phyloP scores from a whole-genome alignment of 2,329 filamentous ascomycete genomes.

The Fusarium concolor region DNA sequence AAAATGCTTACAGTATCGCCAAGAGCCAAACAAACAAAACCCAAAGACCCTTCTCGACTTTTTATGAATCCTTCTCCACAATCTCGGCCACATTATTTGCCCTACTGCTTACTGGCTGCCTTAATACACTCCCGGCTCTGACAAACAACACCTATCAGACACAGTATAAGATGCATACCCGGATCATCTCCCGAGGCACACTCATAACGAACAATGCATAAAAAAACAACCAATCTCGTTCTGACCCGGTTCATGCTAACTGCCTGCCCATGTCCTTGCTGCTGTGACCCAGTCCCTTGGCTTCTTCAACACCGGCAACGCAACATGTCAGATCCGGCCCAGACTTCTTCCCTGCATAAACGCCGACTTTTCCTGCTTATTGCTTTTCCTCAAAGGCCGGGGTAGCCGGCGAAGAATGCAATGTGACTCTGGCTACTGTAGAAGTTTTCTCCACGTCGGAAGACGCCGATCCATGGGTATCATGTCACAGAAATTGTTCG shows the following conservation, averaged over 20 bases:
- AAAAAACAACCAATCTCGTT: conserved; percentile 12
- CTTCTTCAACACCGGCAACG: conserved; percentile 17
- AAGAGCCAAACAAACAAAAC: too few species aligned
- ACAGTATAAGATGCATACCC: not conserved
- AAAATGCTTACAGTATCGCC: too few species aligned
- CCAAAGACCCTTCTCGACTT: too few species aligned
- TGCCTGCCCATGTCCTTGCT: not conserved
- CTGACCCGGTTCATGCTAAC: not conserved
- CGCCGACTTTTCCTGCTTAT: not conserved
- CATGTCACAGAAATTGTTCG: not conserved
- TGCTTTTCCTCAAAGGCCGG: not conserved
- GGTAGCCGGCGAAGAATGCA: not conserved
- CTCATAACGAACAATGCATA: not conserved
- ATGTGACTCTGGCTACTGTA: not conserved
- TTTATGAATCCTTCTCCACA: too few species aligned
- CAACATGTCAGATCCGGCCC: conserved; percentile 15
- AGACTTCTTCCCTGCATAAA: not conserved
- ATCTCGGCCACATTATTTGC: not conserved
- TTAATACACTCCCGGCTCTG: not conserved
- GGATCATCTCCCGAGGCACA: conserved; percentile 29
- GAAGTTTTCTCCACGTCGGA: not conserved
- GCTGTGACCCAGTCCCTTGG: not conserved
- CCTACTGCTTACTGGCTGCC: not conserved
- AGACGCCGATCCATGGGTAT: not conserved
- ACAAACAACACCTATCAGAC: not conserved